Conservation (phyloP, 257 asterid species). For the Forsythia suspensa region DNA sequence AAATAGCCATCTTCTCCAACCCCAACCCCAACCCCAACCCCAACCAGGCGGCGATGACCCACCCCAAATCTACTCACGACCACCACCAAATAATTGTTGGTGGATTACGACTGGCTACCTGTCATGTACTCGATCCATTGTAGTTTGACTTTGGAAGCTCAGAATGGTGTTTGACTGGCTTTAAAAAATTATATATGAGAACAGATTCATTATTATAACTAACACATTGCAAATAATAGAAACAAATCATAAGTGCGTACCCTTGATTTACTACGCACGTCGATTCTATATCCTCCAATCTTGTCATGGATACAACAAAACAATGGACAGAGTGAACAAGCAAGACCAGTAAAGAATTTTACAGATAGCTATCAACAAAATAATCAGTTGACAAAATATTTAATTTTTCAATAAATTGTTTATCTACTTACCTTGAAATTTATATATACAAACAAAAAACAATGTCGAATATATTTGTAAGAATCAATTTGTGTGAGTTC, state of each 20-base stretch:
- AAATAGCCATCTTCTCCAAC: no score
- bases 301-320: conserved; percentile 11
- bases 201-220: background rate
- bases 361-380: background rate
- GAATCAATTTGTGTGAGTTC: no score
- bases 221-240: background rate
- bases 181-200: conserved; percentile 32
- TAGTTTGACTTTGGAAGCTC: conserved; percentile 99
- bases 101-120: conserved; percentile 47
- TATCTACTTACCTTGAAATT: no score
- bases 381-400: background rate
- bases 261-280: conserved; percentile 18
- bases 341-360: background rate
- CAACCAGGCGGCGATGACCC: no score
- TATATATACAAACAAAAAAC: no score
- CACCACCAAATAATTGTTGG: no score
- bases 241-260: conserved; percentile 4
- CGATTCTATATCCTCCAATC: conserved; percentile 21
- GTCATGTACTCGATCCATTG: conserved; percentile 98
- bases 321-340: background rate
- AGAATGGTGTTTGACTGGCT: conserved; percentile 84
- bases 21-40: no score
- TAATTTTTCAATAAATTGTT: no score
- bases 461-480: no score
- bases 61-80: no score